These are phyloP conservation scores for Pseudomassariella vexata DNA, from an alignment of 2,329 filamentous ascomycete genomes.

Conservation along the genomic window DNA sequence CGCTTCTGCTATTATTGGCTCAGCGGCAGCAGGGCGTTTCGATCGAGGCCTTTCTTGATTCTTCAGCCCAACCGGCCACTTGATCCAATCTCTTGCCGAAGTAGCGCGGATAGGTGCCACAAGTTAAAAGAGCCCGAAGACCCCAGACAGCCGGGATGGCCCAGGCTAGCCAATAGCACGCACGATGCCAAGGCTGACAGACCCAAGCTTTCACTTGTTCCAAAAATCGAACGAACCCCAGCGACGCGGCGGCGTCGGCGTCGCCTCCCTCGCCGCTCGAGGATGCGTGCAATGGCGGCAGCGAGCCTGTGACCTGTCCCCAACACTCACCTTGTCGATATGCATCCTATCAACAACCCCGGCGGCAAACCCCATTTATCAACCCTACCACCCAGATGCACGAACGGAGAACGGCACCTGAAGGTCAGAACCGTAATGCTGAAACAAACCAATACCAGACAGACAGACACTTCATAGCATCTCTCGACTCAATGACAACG, in stretches of 20 bases:
- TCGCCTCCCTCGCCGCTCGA: no score
- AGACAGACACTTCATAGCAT: no score
- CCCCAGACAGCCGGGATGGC: constrained; percentile 5
- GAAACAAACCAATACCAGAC: no score
- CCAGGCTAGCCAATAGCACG: constrained; percentile 7
- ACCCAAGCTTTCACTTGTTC: constrained; percentile 3
- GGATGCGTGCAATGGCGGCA: not conserved
- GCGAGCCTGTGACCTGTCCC: no score
- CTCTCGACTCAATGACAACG: no score
- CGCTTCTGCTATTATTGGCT: not conserved
- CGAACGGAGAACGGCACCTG: no score
- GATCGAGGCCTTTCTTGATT: constrained; percentile 2
- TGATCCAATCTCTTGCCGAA: constrained; percentile 9
- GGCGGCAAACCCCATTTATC: no score
- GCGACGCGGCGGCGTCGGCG: not conserved
- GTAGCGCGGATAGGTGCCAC: no score
- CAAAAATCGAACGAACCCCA: constrained; percentile 8
- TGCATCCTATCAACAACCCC: no score
- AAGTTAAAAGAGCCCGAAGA: constrained; percentile 4
- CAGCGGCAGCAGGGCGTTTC: not conserved
- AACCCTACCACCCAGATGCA: no score
- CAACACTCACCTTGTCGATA: no score
- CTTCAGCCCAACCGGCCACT: constrained; percentile 3
- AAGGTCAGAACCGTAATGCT: constrained; percentile 3
- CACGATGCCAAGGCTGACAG: no score